Conservation (phyloP, 1,139 yeast genomes). For the Sugiyamaella neomexicana region DNA sequence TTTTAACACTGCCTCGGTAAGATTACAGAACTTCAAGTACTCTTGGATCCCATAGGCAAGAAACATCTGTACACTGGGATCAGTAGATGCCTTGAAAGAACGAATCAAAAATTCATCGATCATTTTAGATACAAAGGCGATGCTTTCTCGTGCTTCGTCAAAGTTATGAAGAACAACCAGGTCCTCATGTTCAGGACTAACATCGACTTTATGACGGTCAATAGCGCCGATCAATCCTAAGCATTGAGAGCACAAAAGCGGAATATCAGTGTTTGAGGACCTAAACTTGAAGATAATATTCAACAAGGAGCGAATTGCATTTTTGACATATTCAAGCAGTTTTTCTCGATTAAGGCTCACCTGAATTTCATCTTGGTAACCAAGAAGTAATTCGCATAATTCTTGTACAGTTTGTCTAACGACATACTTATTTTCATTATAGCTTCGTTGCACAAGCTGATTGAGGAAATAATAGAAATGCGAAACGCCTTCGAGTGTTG, state of each 20-base stretch:
- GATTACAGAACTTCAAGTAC: conserved; percentile 63
- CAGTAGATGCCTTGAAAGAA: conserved; percentile 85
- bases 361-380: conserved; percentile 53
- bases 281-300: conserved; percentile 56
- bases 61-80: conserved; percentile 80
- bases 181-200: conserved; percentile 45
- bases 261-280: conserved; percentile 48
- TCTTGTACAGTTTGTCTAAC: conserved; percentile 78
- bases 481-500: conserved; percentile 11
- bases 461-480: conserved; percentile 3
- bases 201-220: conserved; percentile 63
- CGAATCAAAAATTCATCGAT: conserved; percentile 71
- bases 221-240: conserved; percentile 77
- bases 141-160: conserved; percentile 60
- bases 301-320: conserved; percentile 56
- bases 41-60: conserved; percentile 91
- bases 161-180: conserved; percentile 60
- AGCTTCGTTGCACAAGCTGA: conserved; percentile 48
- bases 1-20: conserved; percentile 40
- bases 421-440: conserved; percentile 71
- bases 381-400: conserved; percentile 52
- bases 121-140: conserved; percentile 63
- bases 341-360: conserved; percentile 30
- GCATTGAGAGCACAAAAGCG: conserved; percentile 63
- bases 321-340: conserved; percentile 43